Conservation (phyloP, 176 grass and related monocot genomes). For the Ananas comosus region DNA sequence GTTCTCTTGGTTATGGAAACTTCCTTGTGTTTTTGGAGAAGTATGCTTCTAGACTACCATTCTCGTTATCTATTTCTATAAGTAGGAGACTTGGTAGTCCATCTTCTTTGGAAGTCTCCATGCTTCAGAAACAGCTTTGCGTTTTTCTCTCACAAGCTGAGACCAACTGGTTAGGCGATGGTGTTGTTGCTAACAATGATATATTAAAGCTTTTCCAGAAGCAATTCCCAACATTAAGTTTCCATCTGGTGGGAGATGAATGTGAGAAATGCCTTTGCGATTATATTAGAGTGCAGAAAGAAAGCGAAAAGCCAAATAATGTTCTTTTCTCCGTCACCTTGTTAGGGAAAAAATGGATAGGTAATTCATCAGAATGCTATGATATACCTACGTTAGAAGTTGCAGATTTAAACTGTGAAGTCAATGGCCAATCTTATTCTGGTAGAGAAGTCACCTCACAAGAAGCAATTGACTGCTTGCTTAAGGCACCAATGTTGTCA, state of each 20-base stretch:
- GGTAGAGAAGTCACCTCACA: conserved; percentile 35
- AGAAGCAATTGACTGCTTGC: conserved; percentile 56
- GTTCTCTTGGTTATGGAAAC: conserved; percentile 60
- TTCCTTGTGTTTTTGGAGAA: conserved; percentile 75
- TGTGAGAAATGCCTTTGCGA: conserved; percentile 21
- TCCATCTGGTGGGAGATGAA: conserved; percentile 39
- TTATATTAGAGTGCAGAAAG: conserved; percentile 30
- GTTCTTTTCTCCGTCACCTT: conserved; percentile 65
- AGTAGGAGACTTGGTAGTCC: conserved; percentile 25
- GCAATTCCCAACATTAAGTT: conserved; percentile 72
- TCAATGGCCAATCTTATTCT: conserved; percentile 35
- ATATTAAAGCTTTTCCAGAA: conserved; percentile 52
- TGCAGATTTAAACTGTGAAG: conserved; percentile 8
- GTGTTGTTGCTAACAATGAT: conserved; percentile 35
- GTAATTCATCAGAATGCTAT: conserved; percentile 16
- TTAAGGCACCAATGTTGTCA: conserved; percentile 86
- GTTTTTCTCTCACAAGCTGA: conserved; percentile 57
- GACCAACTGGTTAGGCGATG: conserved; percentile 37
- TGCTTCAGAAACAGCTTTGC: conserved; percentile 50
- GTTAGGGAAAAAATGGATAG: conserved; percentile 62
- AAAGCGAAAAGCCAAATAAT: conserved; percentile 32
- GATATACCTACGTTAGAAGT: conserved; percentile 5
- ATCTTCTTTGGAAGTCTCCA: conserved; percentile 36
- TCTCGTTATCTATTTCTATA: conserved; percentile 39
- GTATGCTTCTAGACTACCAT: conserved; percentile 43